Conservation (phyloP, 2,329 filamentous ascomycete species). For the Eutypella sp. region DNA sequence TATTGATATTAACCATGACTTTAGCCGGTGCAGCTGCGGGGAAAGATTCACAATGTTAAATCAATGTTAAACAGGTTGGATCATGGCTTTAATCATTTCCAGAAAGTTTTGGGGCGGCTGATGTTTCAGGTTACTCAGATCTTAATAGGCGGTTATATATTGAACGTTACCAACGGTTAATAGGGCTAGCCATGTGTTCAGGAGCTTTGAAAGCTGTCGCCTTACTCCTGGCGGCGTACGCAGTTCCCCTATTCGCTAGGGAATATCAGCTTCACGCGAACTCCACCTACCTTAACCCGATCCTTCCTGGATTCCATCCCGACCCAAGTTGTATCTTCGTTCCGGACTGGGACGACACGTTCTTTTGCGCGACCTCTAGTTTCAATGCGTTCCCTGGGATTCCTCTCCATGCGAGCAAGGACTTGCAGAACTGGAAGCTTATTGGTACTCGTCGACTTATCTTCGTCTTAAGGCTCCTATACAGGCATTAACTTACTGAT, state of each 20-base stretch:
- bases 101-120: too few relatives aligned
- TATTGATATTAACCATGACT: too few relatives aligned
- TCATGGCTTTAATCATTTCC: too few relatives aligned
- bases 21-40: too few relatives aligned
- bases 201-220: too few relatives aligned
- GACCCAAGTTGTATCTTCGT: conserved; percentile 41
- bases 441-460: conserved; percentile 13
- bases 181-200: too few relatives aligned
- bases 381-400: conserved; percentile 41
- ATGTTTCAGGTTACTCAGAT: too few relatives aligned
- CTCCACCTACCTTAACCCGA: conserved; percentile 34
- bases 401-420: conserved; percentile 38
- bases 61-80: too few relatives aligned
- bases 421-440: conserved; percentile 36
- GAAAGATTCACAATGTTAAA: too few relatives aligned
- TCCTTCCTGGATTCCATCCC: conserved; percentile 40
- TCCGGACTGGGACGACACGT: conserved; percentile 30
- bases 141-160: too few relatives aligned
- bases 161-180: too few relatives aligned
- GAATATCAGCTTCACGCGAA: conserved; percentile 7
- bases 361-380: conserved; percentile 40
- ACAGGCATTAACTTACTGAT: neutral
- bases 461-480: neutral
- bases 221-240: conserved; percentile 6
- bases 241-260: conserved; percentile 2